These are phyloP conservation scores for Allomyces macrogynus DNA, from an alignment of 192 early-diverging fungal genomes.

Conservation along the genomic window DNA sequence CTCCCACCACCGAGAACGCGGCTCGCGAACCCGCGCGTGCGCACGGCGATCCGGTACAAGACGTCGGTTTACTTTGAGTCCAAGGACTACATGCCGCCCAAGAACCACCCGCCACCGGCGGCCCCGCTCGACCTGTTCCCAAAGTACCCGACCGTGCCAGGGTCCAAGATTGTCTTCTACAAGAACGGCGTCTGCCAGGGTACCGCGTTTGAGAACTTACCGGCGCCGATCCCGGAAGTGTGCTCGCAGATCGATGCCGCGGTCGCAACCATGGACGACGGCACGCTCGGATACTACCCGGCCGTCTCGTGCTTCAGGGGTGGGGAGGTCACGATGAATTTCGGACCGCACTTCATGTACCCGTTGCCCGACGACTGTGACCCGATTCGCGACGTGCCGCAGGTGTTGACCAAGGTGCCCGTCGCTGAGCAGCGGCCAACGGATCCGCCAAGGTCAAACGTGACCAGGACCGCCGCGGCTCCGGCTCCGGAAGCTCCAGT, in stretches of 20 bases:
- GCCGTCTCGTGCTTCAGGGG: slow-evolving; percentile 37
- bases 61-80: slow-evolving; percentile 5
- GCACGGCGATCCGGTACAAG: slow-evolving; percentile 11
- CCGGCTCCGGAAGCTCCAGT: no score
- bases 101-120: slow-evolving; percentile 7
- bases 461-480: no score
- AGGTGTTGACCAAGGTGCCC: slow-evolving; percentile 12
- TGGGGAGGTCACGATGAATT: slow-evolving; percentile 35
- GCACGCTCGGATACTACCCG: slow-evolving; percentile 43
- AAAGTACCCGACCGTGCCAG: slow-evolving; percentile 15
- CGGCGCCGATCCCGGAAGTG: slow-evolving; percentile 20
- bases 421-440: slow-evolving; percentile 1
- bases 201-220: slow-evolving; percentile 27
- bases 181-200: slow-evolving; percentile 43
- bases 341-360: slow-evolving; percentile 37
- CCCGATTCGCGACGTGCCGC: slow-evolving; percentile 8
- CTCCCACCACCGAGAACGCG: slow-evolving; percentile 25
- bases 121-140: slow-evolving; percentile 1
- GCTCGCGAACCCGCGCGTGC: slow-evolving; percentile 21
- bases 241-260: slow-evolving; percentile 19
- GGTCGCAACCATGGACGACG: slow-evolving; percentile 30
- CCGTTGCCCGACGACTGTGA: slow-evolving; percentile 7
- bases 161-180: slow-evolving; percentile 35
- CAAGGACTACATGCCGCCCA: slow-evolving; percentile 5
- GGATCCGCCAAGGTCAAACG: slow-evolving; percentile 2